Base-by-base conservation (phyloP, 2,329 filamentous ascomycete species). In the Arthrobotrys conoides region DNA sequence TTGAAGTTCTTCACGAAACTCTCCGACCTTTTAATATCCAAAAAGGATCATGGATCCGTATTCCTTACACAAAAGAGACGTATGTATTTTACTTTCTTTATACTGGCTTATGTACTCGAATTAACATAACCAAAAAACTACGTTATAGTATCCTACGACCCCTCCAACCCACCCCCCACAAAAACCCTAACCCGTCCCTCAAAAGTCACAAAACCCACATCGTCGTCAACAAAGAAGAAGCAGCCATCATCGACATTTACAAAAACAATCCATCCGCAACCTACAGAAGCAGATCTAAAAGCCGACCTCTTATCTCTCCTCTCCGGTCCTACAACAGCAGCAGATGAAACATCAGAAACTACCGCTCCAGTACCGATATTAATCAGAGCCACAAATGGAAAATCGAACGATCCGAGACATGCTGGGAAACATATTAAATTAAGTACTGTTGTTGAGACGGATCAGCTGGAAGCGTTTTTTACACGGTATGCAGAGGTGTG, bases 401-500 rank as follows among this genome's bases (percentile, higher is more conserved):
- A 91, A 83, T 86, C 88, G 86, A 83, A 83, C 68, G 83, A 85
- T 3, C 63, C 82, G 85, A 64, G 85, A 84, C 82, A 71, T 83
- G 85, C 86, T 48, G 84, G 87, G 71, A 91, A 91, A 81, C 90
- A 90, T 82, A 85, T 92, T 81, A 97, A 94, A 84, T 83, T 97
- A 27, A 93, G 93, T 1, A 98, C 96, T 0, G 85, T 97, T 0
- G 94, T 98, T 0, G 88, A 91, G 70, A 89, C 92, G 0, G 89
- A 91, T 73, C 89, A 91, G 4, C 84, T 98, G 10, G 94, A 96
- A 68, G 86, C 84, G 0, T 99, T 99, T 83, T 99, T 94, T 84
- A 86, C 87, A 33, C 88, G 89, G 65, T 99, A 98, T 86, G 94
- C 94, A 22, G 96, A 98, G 81, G 88, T 94, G 2, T 97, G 94